phyloP scores from a whole-genome alignment of 83 land plant genomes.

The Picea abies region DNA sequence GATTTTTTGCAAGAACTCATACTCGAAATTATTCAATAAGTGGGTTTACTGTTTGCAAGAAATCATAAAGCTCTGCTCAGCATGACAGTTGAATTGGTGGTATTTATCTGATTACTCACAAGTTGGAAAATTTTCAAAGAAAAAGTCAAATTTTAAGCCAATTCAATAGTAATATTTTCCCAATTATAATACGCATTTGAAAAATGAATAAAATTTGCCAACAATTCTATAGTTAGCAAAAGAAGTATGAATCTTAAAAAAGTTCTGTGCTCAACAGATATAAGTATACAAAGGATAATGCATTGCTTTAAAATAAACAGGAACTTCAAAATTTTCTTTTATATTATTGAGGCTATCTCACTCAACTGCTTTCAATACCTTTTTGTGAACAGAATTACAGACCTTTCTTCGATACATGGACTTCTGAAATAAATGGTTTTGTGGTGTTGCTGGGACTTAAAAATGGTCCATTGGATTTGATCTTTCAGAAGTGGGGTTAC shows the following conservation, averaged over 20 bases:
- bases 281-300: conserved; percentile 36
- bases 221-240: conserved; percentile 14
- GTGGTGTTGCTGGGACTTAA: neutral
- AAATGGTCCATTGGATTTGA: conserved; percentile 20
- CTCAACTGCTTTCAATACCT: neutral
- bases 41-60: conserved; percentile 19
- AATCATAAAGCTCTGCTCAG: conserved; percentile 53
- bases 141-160: too few species aligned
- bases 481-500: conserved; percentile 20
- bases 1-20: conserved; percentile 4
- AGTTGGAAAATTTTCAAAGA: too few species aligned
- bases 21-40: neutral
- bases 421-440: conserved; percentile 35
- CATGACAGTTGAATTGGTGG: neutral
- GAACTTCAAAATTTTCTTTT: conserved; percentile 43
- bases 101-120: neutral
- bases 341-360: neutral
- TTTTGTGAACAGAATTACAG: conserved; percentile 66
- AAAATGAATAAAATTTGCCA: neutral
- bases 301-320: conserved; percentile 58
- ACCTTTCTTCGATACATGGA: conserved; percentile 38
- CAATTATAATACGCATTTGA: neutral
- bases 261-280: conserved; percentile 27
- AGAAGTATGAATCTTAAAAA: too few species aligned
- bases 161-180: too few species aligned